Conservation (phyloP, 176 grass and related monocot genomes). For the Aegilops sharonensis region DNA sequence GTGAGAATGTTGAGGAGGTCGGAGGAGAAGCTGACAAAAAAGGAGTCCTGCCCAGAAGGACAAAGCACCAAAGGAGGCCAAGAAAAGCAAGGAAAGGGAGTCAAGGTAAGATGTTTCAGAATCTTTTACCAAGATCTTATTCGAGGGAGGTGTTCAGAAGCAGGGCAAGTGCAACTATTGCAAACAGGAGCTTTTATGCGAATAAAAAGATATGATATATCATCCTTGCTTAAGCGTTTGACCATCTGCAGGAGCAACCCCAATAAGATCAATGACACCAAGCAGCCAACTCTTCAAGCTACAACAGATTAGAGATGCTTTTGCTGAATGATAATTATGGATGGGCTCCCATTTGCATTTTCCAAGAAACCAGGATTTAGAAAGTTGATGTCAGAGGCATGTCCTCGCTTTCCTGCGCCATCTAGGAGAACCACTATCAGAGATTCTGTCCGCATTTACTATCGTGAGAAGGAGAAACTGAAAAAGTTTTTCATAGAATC, state of each 20-base stretch:
- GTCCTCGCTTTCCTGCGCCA: background rate
- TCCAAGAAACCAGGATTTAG: background rate
- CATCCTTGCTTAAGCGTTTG: no score
- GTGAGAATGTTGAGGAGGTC: no score
- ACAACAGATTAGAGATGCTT: background rate
- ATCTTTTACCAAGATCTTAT: no score
- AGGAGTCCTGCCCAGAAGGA: no score
- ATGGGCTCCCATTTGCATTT: background rate
- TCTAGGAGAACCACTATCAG: background rate
- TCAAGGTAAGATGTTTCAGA: no score
- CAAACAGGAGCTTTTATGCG: no score
- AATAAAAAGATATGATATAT: no score
- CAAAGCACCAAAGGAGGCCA: no score
- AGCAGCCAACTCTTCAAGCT: background rate
- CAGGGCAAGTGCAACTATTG: no score
- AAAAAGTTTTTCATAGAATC: background rate
- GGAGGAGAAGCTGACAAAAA: no score
- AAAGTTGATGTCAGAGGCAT: background rate
- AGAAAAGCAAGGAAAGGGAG: no score
- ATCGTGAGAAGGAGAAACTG: background rate
- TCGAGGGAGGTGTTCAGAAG: no score
- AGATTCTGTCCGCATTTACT: background rate
- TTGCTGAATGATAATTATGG: background rate
- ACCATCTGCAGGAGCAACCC: background rate
- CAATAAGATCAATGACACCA: background rate